phyloP scores from a whole-genome alignment of 768 basidiomycete species.

The Boletus rubescentipes region DNA sequence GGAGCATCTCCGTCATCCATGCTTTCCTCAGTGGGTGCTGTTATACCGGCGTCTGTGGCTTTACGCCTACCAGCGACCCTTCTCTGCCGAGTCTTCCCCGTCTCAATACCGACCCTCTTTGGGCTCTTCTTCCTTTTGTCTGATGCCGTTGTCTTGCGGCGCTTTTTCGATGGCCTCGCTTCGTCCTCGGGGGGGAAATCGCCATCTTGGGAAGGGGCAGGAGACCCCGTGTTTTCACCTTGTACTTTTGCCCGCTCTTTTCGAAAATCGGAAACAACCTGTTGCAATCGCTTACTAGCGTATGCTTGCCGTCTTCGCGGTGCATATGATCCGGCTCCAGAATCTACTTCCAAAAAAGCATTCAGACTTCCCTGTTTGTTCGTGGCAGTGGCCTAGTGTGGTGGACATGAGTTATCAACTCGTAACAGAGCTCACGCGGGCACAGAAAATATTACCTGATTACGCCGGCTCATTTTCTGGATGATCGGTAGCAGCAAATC shows the following conservation, averaged over 20 bases:
- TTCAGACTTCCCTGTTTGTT: slow-evolving; percentile 80
- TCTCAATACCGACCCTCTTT: not conserved
- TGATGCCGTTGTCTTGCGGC: slow-evolving; percentile 23
- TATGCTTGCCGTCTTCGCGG: slow-evolving; percentile 83
- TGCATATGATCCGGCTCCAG: slow-evolving; percentile 66
- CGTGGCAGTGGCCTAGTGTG: slow-evolving; percentile 50
- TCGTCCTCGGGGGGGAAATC: slow-evolving; percentile 29
- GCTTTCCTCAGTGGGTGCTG: slow-evolving; percentile 13
- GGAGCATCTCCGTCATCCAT: slow-evolving; percentile 14
- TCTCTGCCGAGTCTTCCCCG: slow-evolving; percentile 5
- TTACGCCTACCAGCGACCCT: not conserved
- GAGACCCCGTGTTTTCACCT: slow-evolving; percentile 14
- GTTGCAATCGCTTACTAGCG: slow-evolving; percentile 81
- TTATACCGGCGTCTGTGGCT: not conserved
- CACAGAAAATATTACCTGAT: slow-evolving; percentile 49
- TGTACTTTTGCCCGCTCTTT: slow-evolving; percentile 38
- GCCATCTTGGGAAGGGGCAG: slow-evolving; percentile 25
- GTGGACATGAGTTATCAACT: not conserved
- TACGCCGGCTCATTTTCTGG: slow-evolving; percentile 80
- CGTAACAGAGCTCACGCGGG: not conserved
- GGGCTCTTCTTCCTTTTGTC: slow-evolving; percentile 6
- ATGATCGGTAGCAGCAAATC: slow-evolving; percentile 91
- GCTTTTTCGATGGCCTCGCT: slow-evolving; percentile 32
- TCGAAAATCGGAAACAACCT: slow-evolving; percentile 80
- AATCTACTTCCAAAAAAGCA: slow-evolving; percentile 69